Base-by-base conservation (phyloP, 2,329 filamentous ascomycete genomes). In the Moelleriella libera region DNA sequence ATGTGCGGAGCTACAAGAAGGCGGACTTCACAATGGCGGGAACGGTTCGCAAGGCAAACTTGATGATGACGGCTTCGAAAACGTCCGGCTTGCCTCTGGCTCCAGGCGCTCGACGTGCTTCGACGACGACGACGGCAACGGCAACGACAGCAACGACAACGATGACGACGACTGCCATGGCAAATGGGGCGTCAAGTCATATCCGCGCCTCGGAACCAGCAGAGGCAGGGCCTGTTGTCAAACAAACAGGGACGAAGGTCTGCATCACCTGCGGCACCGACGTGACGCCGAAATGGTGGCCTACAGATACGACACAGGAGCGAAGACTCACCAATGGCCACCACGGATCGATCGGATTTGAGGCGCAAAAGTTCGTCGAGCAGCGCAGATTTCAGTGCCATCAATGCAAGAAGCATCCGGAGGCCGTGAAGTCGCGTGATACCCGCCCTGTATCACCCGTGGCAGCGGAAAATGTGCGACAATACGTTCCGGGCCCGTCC, bases 1-100 rank as follows among this genome's bases (percentile, higher is more conserved):
- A 85, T 61, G 86, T 84, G 43, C 83, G 83, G 54, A 88, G 83
- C 49, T 96, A 88, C 70, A 98, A 98, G 64, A 90, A 97, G 65
- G 90, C 92, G 7, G 92, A 98, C 60, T 75, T 90, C 41, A 80
- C 85, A 3, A 69, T 96, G 55, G 96, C 89, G 2, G 92, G 92
- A 30, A 96, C 90, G 14, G 87, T 92, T 28, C 83, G 92, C 47
- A 96, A 95, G 65, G 90, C 92, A 28, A 92, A 87, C 50, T 75
- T 92, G 41, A 76, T 83, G 58, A 79, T 78, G 48, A 74, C 77
- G 45, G 78, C 77, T 30, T 75, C 76, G 10, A 86, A 82, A 60
- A 66, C 65, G 57, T 63, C 66, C 2, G 58, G 60, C 32, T 58
- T 63, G 56, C 66, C 50, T 8, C 47, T 52, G 2, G 59, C 58